These are phyloP conservation scores for Kalanchoe fedtschenkoi DNA, from an alignment of 164 flowering plant species.

Conservation along the genomic window DNA sequence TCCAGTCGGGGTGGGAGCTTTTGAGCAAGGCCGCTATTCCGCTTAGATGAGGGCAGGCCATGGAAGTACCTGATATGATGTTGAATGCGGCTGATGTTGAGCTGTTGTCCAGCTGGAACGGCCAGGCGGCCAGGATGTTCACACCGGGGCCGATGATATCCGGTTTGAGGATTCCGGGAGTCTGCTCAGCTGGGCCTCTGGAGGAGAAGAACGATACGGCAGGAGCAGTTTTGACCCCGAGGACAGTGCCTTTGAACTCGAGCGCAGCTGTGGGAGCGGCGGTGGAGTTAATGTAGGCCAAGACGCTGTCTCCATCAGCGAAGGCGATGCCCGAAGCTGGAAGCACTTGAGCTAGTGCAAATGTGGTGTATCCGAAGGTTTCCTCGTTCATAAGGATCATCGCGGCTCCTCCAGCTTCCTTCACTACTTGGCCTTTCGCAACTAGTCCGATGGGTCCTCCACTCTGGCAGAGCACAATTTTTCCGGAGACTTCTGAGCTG, in stretches of 20 bases:
- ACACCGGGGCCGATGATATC: conserved; percentile 54
- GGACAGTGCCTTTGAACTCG: conserved; percentile 33
- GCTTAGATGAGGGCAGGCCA: conserved; percentile 51
- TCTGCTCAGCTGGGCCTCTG: conserved; percentile 35
- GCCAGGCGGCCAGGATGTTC: conserved; percentile 53
- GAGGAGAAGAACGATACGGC: conserved; percentile 37
- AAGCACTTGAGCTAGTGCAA: conserved; percentile 34
- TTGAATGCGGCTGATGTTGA: conserved; percentile 16
- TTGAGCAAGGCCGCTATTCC: conserved; percentile 51
- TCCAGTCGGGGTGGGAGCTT: conserved; percentile 46
- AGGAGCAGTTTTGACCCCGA: conserved; percentile 27
- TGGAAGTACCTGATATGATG: conserved; percentile 46
- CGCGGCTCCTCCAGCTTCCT: conserved; percentile 38
- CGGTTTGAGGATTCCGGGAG: conserved; percentile 47
- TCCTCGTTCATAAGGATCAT: conserved; percentile 39
- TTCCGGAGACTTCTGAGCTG: conserved; percentile 9
- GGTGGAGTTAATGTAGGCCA: conserved; percentile 36
- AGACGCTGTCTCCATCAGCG: conserved; percentile 22
- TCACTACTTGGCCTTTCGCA: conserved; percentile 31
- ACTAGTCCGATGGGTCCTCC: conserved; percentile 20
- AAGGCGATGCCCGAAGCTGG: conserved; percentile 35
- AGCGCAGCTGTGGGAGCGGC: conserved; percentile 25
- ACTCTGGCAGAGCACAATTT: conserved; percentile 19
- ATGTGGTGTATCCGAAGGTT: conserved; percentile 17
- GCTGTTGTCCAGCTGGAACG: conserved; percentile 16